Base-by-base conservation (phyloP, 2,329 filamentous ascomycete species). In the Fusarium annulatum region DNA sequence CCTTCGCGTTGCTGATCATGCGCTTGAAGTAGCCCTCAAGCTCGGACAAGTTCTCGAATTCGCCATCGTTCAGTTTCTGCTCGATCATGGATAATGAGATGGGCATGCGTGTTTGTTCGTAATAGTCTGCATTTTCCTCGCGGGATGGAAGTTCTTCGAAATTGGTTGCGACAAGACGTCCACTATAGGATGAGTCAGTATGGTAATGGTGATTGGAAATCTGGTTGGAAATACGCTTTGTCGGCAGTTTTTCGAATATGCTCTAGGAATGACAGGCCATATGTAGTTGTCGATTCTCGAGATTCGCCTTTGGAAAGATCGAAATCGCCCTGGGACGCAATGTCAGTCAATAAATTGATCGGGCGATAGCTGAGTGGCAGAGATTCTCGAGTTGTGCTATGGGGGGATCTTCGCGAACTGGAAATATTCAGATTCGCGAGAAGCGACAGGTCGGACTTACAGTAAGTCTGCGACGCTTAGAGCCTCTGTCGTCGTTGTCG, bases 21-120 rank as follows among this genome's bases (percentile, higher is more conserved):
- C 94, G 91, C 85, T 96, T 97, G 79, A 96, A 89, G 80, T 95
- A 95, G 79, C 93, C 92, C 82, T 97, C 95, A 18, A 97, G 85
- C 56, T 92, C 87, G 10, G 93, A 91, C 55, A 97, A 86, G 58
- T 85, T 92, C 19, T 87, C 80, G 79, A 97, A 97, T 73, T 91
- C 88, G 76, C 89, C 85, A 56, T 89, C 86, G 59, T 89, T 87
- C 57, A 97, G 86, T 82, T 94, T 96, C 51, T 86, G 86, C 84
- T 97, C 93, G 69, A 97, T 92, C 4, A 88, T 92, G 75, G 92
- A 88, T 51, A 97, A 85, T 0, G 94, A 94, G 69, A 97, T 90
- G 4, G 95, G 95, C 80, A 97, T 88, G 73, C 90, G 89, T 68
- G 93, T 94, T 73, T 88, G 87, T 77, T 91, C 87, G 83, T 96